Evolutionary conservation across 441 rosid genomes (phyloP).

Genomic region (Theobroma grandiflorum): DNA sequence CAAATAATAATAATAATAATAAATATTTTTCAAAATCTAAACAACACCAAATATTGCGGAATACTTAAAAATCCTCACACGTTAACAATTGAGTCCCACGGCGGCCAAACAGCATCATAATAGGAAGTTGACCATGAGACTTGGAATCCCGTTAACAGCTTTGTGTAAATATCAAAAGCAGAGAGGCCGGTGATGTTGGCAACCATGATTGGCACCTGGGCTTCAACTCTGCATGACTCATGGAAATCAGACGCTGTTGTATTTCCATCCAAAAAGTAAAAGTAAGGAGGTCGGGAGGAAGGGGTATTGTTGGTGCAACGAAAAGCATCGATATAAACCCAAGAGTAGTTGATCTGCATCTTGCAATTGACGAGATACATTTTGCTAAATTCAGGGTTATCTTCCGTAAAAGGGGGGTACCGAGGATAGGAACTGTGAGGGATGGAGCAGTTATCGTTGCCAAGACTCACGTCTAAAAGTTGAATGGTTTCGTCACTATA

Average conservation of each 20-base stretch:
- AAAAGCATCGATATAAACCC: neutral
- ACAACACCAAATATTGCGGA: too few relatives aligned
- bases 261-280: neutral
- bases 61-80: neutral
- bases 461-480: neutral
- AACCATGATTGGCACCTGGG: neutral
- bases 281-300: neutral
- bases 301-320: neutral
- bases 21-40: too few relatives aligned
- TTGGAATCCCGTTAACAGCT: neutral
- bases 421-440: neutral
- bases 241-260: neutral
- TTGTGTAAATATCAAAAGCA: neutral
- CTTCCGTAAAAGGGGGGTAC: too few relatives aligned
- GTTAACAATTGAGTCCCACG: neutral
- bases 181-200: neutral
- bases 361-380: neutral
- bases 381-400: neutral
- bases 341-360: neutral
- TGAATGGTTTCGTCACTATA: neutral
- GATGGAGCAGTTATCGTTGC: neutral
- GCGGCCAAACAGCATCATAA: neutral
- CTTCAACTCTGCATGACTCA: constrained; percentile 5
- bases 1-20: too few relatives aligned
- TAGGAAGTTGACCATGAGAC: neutral